Evolutionary conservation across 1,139 yeast genomes (phyloP), one percentile per base, ranked within the genome.

Genomic region (Zygoascus sp.): DNA sequence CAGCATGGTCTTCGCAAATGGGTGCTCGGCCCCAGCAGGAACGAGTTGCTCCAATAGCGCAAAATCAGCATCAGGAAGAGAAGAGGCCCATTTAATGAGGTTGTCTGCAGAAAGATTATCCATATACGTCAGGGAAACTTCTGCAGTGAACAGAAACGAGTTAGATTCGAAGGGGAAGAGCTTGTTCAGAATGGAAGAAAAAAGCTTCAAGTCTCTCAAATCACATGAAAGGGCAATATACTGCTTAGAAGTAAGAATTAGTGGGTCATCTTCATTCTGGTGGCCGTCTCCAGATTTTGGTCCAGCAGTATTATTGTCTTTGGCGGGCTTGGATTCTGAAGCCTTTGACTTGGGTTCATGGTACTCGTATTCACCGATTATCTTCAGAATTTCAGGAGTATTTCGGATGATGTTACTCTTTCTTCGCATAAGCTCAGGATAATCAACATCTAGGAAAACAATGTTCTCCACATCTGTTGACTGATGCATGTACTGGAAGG

Each of bases 71-170:
- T 75, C 72, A 0, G 74, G 67, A 7, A 78, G 66, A 3, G 56
- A 51, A 3, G 81, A 71, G 1, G 81, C 72, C 55, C 74, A 68
- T 32, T 68, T 62, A 42, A 86, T 80, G 17, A 86, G 75, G 3
- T 74, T 72, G 59, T 86, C 82, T n/a, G 95, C 88, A 50, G 73
- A 73, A 28, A 73, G 70, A 5, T 83, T 81, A 36, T 75, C 72
- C 94, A 86, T 86, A 60, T 86, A 86, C 0, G 94, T 90, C 48
- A 86, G 66, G 0, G 95, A 84, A 2, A 86, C 95, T 61, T 86
- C 95, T 0, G 95, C 94, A 37, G 87, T 74, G 57, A 83, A 86
- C 9, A 84, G 72, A 45, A 76, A 77, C 5, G 76, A 62, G 2
- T 75, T 61, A 19, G 67, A 57, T 1, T 62, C 59, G 37, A 63